Evolutionary conservation across 805 yeast species (phyloP), one percentile per base, ranked within the genome.

Genomic region (Cyberlindnera bimundalis): DNA sequence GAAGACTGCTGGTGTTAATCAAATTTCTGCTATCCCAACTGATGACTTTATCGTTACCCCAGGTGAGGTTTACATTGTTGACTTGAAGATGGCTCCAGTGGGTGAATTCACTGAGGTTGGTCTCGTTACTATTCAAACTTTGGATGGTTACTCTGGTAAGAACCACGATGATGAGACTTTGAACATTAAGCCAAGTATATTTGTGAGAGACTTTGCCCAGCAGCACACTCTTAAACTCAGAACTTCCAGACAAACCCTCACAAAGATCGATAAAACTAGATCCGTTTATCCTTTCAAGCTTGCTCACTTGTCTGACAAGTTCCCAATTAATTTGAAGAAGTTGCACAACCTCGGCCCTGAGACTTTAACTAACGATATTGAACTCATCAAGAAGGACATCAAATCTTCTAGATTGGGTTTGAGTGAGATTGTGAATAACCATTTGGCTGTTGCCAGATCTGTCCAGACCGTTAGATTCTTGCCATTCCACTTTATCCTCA

Each of bases 221-320:
- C 69, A 74, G 31, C 86, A 90, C 60, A 81, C 77, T 43, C 74
- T 91, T 58, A 88, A 82, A 58, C 69, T 91, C 53, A 81, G 76
- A 59, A 71, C 86, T 18, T 73, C 96, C 9, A 78, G 96, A 62
- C 74, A 73, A 46, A 70, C 89, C 41, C 70, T 90, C 50, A 70
- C 78, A 25, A 75, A 75, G 45, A 76, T 87, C 50, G 96, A 89
- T 64, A 78, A 75, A 51, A 68, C 75, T 35, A 71, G 77, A 52
- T 85, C 96, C 20, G 98, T 93, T 25, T 91, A 78, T 64, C 98
- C 99, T 42, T 87, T 91, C 72, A 91, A 88, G 65, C 72, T 90
- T 51, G 72, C 88, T 28, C 83, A 86, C 64, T 66, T 86, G 34
- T 74, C 87, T 13, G 68, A 71, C 18, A 54, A 63, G 29, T 82